Conservation (phyloP, 345 rosid species). For the Gossypium stocksii region DNA sequence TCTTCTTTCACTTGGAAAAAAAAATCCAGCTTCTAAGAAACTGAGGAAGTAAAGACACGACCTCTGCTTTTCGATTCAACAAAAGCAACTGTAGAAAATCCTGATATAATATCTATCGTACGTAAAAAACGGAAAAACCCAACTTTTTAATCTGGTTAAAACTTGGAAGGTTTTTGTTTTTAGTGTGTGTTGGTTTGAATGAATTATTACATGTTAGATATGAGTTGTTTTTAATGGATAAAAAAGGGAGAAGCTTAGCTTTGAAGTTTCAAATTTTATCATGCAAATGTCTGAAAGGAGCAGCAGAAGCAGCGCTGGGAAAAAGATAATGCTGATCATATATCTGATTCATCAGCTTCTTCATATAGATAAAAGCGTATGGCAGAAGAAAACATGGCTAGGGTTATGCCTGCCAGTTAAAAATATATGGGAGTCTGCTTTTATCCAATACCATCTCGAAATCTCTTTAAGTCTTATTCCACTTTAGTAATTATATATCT, state of each 20-base stretch:
- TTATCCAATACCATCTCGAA: slow-evolving; percentile 17
- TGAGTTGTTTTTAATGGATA: neutral
- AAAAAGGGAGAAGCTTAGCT: neutral
- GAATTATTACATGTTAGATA: neutral
- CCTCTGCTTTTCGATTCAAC: neutral
- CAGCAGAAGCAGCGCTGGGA: neutral
- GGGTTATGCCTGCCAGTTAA: slow-evolving; percentile 33
- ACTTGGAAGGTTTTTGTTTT: too few relatives aligned
- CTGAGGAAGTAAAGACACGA: neutral
- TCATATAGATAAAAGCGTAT: slow-evolving; percentile 23
- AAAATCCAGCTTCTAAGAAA: neutral
- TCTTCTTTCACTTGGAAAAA: neutral
- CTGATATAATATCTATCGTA: too few relatives aligned
- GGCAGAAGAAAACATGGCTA: slow-evolving; percentile 35
- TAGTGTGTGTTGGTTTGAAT: too few relatives aligned
- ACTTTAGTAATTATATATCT: neutral
- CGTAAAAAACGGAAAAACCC: too few relatives aligned
- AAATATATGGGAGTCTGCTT: neutral
- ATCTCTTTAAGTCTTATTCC: neutral
- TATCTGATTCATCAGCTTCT: slow-evolving; percentile 12
- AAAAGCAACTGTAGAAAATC: neutral
- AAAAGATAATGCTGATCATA: slow-evolving; percentile 14
- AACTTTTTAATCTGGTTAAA: too few relatives aligned
- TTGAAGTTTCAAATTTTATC: slow-evolving; percentile 15
- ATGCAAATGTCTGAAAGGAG: neutral